Evolutionary conservation across 202 grass and related monocot genomes (phyloP).

Genomic region (Panicum hallii): DNA sequence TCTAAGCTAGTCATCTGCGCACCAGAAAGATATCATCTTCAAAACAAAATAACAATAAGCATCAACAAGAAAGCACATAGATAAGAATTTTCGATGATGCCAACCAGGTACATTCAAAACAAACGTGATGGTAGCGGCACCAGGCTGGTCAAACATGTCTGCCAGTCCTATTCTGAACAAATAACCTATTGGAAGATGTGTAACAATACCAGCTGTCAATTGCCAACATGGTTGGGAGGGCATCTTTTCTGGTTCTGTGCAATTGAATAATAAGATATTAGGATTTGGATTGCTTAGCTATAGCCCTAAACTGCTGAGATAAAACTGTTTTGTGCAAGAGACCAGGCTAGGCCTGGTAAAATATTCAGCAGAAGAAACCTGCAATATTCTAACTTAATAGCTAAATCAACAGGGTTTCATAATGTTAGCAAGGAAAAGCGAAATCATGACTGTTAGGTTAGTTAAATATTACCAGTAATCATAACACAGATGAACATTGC

Average conservation of each 20-base stretch:
- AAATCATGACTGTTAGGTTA: neutral
- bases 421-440: neutral
- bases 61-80: neutral
- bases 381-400: neutral
- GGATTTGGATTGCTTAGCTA: neutral
- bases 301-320: neutral
- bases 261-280: neutral
- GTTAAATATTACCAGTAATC: neutral
- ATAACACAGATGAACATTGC: neutral
- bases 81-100: neutral
- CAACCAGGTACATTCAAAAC: neutral
- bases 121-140: neutral
- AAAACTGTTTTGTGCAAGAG: neutral
- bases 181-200: neutral
- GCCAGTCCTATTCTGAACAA: neutral
- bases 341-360: neutral
- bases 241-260: neutral
- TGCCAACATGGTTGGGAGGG: neutral
- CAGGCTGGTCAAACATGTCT: neutral
- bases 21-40: neutral
- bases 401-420: slow-evolving; percentile 1
- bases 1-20: neutral
- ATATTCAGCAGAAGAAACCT: neutral
- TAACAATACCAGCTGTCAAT: neutral
- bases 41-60: slow-evolving; percentile 1